phyloP scores from a whole-genome alignment of 192 early-diverging fungal genomes.

The Dimargaris xerosporica region DNA sequence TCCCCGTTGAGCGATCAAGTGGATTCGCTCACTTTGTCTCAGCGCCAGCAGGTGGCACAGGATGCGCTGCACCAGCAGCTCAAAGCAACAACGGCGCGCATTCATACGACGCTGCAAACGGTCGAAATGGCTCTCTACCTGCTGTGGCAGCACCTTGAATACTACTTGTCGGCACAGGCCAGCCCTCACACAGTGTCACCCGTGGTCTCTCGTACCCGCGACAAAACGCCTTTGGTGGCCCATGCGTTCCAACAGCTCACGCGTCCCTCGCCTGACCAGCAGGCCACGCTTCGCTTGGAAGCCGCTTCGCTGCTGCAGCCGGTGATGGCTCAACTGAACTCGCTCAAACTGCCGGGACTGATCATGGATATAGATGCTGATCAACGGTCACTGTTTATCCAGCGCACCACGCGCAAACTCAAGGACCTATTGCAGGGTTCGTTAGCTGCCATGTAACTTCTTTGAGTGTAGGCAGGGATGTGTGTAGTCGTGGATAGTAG shows the following conservation, averaged over 20 bases:
- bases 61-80: slow-evolving; percentile 22
- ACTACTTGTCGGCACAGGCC: slow-evolving; percentile 20
- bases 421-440: background rate
- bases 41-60: slow-evolving; percentile 27
- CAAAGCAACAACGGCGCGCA: slow-evolving; percentile 21
- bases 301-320: background rate
- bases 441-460: background rate
- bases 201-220: background rate
- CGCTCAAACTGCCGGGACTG: background rate
- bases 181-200: too few species aligned
- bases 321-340: background rate
- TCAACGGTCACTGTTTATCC: background rate
- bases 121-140: slow-evolving; percentile 44
- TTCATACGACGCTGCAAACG: slow-evolving; percentile 27
- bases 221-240: background rate
- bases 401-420: background rate
- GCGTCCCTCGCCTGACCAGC: background rate
- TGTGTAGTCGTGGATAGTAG: too few species aligned
- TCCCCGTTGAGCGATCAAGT: background rate
- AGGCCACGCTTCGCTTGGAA: background rate
- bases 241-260: background rate
- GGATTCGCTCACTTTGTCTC: slow-evolving; percentile 20
- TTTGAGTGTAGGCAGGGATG: too few species aligned
- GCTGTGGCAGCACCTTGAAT: slow-evolving; percentile 59
- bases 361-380: background rate